Evolutionary conservation across 257 asterid species (phyloP).

Genomic region (Przewalskia tangutica): DNA sequence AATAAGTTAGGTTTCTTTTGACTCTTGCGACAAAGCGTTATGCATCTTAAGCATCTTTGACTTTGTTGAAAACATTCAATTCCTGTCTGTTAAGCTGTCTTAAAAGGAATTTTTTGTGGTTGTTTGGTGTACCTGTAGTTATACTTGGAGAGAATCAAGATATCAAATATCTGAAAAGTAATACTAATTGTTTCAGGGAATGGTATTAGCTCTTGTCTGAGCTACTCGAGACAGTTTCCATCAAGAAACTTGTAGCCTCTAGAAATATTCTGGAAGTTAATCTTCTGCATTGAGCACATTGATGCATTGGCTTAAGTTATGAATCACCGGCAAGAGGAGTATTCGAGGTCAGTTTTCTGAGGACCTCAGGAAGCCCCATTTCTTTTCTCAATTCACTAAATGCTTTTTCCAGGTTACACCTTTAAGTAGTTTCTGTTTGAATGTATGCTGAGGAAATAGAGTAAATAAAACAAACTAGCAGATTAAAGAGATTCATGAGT

Average conservation of each 20-base stretch:
- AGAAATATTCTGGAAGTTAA: constrained; percentile 9
- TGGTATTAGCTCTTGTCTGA: constrained; percentile 6
- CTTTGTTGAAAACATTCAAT: background rate
- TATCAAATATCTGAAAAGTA: no score
- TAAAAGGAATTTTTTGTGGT: background rate
- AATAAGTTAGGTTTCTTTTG: background rate
- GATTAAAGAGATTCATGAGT: background rate
- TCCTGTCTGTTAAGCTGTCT: constrained; percentile 6
- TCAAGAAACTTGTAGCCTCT: constrained; percentile 1
- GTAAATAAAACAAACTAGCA: background rate
- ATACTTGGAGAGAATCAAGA: background rate
- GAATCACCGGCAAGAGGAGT: constrained; percentile 48
- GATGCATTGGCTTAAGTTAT: constrained; percentile 39
- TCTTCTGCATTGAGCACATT: no score
- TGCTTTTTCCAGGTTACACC: background rate
- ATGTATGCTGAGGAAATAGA: background rate
- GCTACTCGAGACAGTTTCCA: constrained; percentile 9
- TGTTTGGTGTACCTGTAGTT: constrained; percentile 2
- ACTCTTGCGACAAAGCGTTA: background rate
- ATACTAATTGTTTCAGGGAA: constrained; percentile 14
- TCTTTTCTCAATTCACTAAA: background rate
- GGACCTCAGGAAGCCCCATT: background rate
- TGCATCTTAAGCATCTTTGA: background rate
- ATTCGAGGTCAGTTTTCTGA: constrained; percentile 57
- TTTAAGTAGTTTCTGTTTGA: background rate